Percentiles rank a stretch among this genome's conserved stretches.
These are phyloP conservation scores for Hirsutella thompsonii DNA, from an alignment of 2,329 filamentous ascomycete species.

Conservation along the genomic window DNA sequence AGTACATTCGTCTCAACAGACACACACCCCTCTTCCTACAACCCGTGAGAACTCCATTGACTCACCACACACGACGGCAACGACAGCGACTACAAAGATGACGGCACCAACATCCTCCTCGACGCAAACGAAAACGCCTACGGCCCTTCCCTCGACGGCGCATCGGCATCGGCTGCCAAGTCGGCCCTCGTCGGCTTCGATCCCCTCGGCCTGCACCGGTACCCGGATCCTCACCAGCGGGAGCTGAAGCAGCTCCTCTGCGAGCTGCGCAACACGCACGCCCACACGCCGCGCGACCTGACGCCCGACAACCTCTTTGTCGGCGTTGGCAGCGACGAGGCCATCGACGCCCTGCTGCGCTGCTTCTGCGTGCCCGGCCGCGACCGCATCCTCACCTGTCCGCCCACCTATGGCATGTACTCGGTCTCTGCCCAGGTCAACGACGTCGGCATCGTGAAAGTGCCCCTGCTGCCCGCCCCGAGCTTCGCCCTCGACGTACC, in stretches of 20 bases:
- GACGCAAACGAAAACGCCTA: constrained; percentile 98
- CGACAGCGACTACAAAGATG: constrained; percentile 93
- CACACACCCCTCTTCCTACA: too few relatives aligned
- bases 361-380: constrained; percentile 82
- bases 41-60: too few relatives aligned
- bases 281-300: constrained; percentile 61
- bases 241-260: constrained; percentile 81
- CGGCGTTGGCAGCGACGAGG: constrained; percentile 92
- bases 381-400: constrained; percentile 88
- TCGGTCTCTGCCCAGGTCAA: constrained; percentile 88
- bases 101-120: constrained; percentile 88
- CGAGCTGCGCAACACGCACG: constrained; percentile 72
- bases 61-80: constrained; percentile 7
- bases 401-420: constrained; percentile 99
- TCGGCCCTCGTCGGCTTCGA: constrained; percentile 39
- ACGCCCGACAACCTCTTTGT: constrained; percentile 80
- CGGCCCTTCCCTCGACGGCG: constrained; percentile 59
- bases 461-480: constrained; percentile 65
- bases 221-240: constrained; percentile 89
- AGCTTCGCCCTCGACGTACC: constrained; percentile 62
- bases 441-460: constrained; percentile 72
- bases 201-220: constrained; percentile 75
- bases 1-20: neutral
- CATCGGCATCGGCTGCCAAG: constrained; percentile 23
- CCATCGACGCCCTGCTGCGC: constrained; percentile 84